These are phyloP conservation scores for Saccharomyces hybrid DNA, from an alignment of 1,139 yeast genomes.

Conservation along the genomic window DNA sequence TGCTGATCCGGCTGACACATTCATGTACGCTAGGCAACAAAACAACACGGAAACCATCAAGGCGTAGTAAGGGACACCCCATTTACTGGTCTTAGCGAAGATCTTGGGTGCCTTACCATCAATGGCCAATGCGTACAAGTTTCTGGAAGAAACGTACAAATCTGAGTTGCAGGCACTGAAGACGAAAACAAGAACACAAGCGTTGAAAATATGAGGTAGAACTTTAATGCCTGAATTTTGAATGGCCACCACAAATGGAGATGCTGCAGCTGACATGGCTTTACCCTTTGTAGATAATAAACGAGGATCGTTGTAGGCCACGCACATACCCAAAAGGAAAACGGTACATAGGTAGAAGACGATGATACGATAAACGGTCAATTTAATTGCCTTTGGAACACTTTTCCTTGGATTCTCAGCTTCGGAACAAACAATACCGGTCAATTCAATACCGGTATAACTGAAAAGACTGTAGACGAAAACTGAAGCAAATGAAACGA, in stretches of 20 bases:
- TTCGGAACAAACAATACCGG: slow-evolving; percentile 70
- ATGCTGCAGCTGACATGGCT: slow-evolving; percentile 59
- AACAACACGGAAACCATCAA: slow-evolving; percentile 40
- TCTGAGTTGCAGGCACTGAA: slow-evolving; percentile 70
- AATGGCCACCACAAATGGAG: slow-evolving; percentile 64
- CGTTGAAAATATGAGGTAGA: slow-evolving; percentile 61
- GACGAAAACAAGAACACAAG: slow-evolving; percentile 58
- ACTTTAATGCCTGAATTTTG: slow-evolving; percentile 54
- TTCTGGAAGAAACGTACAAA: slow-evolving; percentile 63
- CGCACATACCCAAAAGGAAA: slow-evolving; percentile 66
- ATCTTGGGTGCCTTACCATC: slow-evolving; percentile 58
- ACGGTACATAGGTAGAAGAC: slow-evolving; percentile 62
- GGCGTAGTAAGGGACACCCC: slow-evolving; percentile 58
- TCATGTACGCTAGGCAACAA: slow-evolving; percentile 56
- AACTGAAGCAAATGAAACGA: slow-evolving; percentile 59
- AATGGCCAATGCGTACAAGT: slow-evolving; percentile 54
- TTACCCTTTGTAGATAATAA: slow-evolving; percentile 28
- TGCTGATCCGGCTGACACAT: slow-evolving; percentile 46
- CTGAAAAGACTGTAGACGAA: slow-evolving; percentile 72
- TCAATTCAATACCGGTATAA: slow-evolving; percentile 69
- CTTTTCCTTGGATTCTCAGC: slow-evolving; percentile 67
- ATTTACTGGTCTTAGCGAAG: slow-evolving; percentile 51
- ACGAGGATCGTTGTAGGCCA: slow-evolving; percentile 57
- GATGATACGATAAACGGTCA: slow-evolving; percentile 69
- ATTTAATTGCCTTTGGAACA: slow-evolving; percentile 68